Evolutionary conservation across 345 rosid genomes (phyloP), one percentile per base, ranked within the genome.

Genomic region (Eucalyptus polybractea): DNA sequence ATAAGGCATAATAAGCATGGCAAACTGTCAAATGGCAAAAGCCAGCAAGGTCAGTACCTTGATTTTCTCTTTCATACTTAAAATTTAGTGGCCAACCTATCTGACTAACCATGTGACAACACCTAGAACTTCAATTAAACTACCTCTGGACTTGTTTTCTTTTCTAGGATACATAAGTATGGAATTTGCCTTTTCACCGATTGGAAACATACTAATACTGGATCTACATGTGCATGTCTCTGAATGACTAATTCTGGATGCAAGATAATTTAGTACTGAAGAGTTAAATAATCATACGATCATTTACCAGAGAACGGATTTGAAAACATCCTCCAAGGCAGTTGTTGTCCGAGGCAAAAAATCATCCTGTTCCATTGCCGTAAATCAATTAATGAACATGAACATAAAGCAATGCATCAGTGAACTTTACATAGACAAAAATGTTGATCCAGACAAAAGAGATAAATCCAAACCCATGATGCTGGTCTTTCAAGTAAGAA

Each of bases 341-440:
- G 94, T 92, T 87, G 98, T 97, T 29, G 99, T 91, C 90, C 99
- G 96, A 90, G 99, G 99, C 91, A 98, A 93, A 93, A 98, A 98
- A 92, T 96, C 99, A 93, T 98, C 99, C 99, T 97, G 93, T 80
- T 91, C 88, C 91, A 92, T 92, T 60, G 29, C 87, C 37, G 40
- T 65, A 65, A 33, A 67, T 24, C 45, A 45, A 60, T 45, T 53
- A 76, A 76, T 76, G 42, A 76, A 87, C 27, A 72, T 44, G n/a
- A 37, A 21, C 83, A 76, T 76, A 76, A 76, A 19, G 13, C 7
- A 37, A 76, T 53, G 45, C 50, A 88, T 76, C 88, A 29, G 45
- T 29, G 80, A 24, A 33, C 47, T 33, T 47, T 12, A 86, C 56
- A 17, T 3, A 86, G 88, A 86, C 62, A 86, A 86, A 50, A 51